A percentile compares a stretch with the other conserved stretches of the same genome.
Conservation (phyloP, 768 basidiomycete species). For the Megacollybia marginata region DNA sequence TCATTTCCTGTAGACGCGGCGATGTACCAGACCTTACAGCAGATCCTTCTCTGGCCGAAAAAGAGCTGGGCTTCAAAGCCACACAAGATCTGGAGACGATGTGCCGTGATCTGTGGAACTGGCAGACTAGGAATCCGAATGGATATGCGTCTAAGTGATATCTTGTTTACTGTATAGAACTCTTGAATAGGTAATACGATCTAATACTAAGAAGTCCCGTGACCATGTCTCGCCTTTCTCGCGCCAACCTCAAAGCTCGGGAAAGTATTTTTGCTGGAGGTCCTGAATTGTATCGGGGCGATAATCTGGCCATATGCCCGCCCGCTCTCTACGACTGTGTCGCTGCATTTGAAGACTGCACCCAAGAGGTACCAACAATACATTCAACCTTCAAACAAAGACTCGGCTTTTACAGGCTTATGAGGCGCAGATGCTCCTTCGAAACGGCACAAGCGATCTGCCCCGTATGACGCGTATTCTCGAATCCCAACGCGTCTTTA, state of each 20-base stretch:
- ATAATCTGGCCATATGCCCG: conserved; percentile 59
- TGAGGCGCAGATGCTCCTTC: conserved; percentile 62
- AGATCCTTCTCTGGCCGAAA: conserved; percentile 84
- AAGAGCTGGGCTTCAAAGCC: conserved; percentile 90
- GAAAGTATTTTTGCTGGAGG: conserved; percentile 71
- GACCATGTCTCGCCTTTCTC: conserved; percentile 43
- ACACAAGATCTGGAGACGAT: conserved; percentile 76
- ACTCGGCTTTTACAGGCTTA: conserved; percentile 35
- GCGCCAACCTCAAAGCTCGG: conserved; percentile 46
- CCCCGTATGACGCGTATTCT: conserved; percentile 64
- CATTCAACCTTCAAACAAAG: not conserved
- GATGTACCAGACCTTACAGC: conserved; percentile 97
- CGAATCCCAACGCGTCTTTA: conserved; percentile 64
- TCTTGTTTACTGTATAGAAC: no score
- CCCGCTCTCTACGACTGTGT: conserved; percentile 73
- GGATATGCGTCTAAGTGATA: conserved; percentile 45
- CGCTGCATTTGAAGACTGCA: conserved; percentile 72
- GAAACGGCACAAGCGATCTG: conserved; percentile 65
- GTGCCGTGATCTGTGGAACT: conserved; percentile 98
- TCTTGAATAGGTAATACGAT: no score
- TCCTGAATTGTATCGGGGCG: conserved; percentile 56
- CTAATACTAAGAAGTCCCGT: no score
- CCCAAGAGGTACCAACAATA: conserved; percentile 43
- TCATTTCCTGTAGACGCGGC: conserved; percentile 52
- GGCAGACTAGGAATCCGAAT: conserved; percentile 88